Evolutionary conservation across 805 yeast genomes (phyloP).

Genomic region (Komagataella mondaviorum): DNA sequence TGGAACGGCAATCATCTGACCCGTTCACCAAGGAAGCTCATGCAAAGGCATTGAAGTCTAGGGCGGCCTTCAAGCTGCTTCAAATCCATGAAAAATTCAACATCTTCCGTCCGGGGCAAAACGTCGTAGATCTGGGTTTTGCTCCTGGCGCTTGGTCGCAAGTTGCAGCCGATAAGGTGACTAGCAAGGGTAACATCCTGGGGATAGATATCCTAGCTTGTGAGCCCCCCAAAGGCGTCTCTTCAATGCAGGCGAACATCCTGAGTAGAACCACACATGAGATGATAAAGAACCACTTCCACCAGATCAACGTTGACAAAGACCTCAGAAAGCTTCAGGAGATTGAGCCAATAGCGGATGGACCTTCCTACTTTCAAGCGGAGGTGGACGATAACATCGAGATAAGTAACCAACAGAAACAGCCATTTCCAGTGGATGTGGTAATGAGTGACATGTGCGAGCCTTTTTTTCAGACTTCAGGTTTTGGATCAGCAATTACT

Average conservation of each 20-base stretch:
- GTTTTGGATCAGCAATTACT: constrained; percentile 51
- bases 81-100: constrained; percentile 58
- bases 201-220: constrained; percentile 79
- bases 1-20: constrained; percentile 57
- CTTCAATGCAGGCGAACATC: constrained; percentile 82
- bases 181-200: constrained; percentile 39
- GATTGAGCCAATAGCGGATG: constrained; percentile 1
- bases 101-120: constrained; percentile 39
- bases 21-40: constrained; percentile 55
- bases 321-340: constrained; percentile 5
- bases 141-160: constrained; percentile 97
- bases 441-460: constrained; percentile 78
- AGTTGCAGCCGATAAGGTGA: constrained; percentile 47
- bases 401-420: not conserved
- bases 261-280: constrained; percentile 51
- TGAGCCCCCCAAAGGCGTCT: constrained; percentile 70
- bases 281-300: constrained; percentile 36
- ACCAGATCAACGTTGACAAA: constrained; percentile 6
- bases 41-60: constrained; percentile 46
- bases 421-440: constrained; percentile 38
- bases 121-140: constrained; percentile 78
- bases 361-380: constrained; percentile 6
- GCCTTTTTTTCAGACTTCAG: constrained; percentile 37
- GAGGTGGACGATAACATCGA: constrained; percentile 6
- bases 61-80: constrained; percentile 84